Evolutionary conservation across 768 basidiomycete species (phyloP).

Genomic region (Artomyces pyxidatus): DNA sequence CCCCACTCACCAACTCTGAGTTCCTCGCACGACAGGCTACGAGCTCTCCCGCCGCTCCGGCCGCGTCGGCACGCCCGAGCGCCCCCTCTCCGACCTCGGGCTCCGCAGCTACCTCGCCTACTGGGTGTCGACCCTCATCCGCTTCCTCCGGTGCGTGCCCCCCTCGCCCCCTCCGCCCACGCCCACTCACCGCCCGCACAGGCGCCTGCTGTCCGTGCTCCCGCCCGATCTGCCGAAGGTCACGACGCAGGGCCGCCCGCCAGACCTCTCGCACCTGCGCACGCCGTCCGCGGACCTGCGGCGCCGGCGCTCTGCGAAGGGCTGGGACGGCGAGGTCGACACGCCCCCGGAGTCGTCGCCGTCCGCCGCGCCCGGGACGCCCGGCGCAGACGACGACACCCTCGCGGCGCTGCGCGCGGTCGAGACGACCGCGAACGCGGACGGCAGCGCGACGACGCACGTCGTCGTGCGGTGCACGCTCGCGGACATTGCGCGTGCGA

Average conservation of each 20-base stretch:
- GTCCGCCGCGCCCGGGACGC: slow-evolving; percentile 3
- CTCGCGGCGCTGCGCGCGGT: slow-evolving; percentile 48
- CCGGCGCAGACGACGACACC: slow-evolving; percentile 36
- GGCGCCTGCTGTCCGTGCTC: slow-evolving; percentile 53
- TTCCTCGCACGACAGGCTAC: slow-evolving; percentile 53
- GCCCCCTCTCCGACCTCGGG: slow-evolving; percentile 91
- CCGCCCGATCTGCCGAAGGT: slow-evolving; percentile 44
- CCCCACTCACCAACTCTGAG: neutral
- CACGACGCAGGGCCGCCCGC: slow-evolving; percentile 34
- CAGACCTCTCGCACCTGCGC: slow-evolving; percentile 16
- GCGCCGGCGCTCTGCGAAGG: slow-evolving; percentile 35
- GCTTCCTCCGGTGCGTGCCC: slow-evolving; percentile 64
- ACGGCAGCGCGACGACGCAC: slow-evolving; percentile 67
- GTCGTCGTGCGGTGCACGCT: slow-evolving; percentile 64
- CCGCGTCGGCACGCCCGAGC: slow-evolving; percentile 86
- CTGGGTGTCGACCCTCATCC: slow-evolving; percentile 78
- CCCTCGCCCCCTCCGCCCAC: neutral
- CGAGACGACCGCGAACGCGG: slow-evolving; percentile 47
- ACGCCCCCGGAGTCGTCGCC: slow-evolving; percentile 25
- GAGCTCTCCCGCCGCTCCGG: slow-evolving; percentile 77
- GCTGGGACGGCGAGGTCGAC: slow-evolving; percentile 63
- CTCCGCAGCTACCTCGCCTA: slow-evolving; percentile 83
- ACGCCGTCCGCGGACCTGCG: slow-evolving; percentile 4
- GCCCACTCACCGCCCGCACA: slow-evolving; percentile 14
- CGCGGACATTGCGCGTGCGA: slow-evolving; percentile 68